Evolutionary conservation across 208 protist genomes (phyloP).

Genomic region (Endotrypanum monterogeii): DNA sequence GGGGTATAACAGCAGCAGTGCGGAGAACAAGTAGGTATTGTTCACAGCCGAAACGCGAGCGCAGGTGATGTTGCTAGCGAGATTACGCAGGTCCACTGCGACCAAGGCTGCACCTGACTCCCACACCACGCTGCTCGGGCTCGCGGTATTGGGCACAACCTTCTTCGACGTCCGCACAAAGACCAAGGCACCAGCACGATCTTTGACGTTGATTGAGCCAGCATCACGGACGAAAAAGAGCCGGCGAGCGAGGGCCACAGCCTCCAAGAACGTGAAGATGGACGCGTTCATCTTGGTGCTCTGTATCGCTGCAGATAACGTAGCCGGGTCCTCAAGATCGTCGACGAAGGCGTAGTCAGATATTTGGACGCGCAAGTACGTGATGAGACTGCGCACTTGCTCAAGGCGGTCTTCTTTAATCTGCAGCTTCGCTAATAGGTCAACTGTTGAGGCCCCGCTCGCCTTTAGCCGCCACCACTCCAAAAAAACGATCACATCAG

Average conservation of each 20-base stretch:
- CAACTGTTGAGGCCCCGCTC: slow-evolving; percentile 39
- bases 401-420: slow-evolving; percentile 62
- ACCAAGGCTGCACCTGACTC: slow-evolving; percentile 60
- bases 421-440: slow-evolving; percentile 45
- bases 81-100: slow-evolving; percentile 64
- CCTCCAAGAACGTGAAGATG: slow-evolving; percentile 70
- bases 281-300: slow-evolving; percentile 60
- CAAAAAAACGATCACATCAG: slow-evolving; percentile 78
- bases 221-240: slow-evolving; percentile 74
- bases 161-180: slow-evolving; percentile 90
- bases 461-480: slow-evolving; percentile 69
- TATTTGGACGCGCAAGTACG: slow-evolving; percentile 72
- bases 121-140: slow-evolving; percentile 62
- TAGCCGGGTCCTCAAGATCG: slow-evolving; percentile 38
- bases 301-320: slow-evolving; percentile 33
- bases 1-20: slow-evolving; percentile 80
- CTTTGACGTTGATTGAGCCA: slow-evolving; percentile 57
- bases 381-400: slow-evolving; percentile 60
- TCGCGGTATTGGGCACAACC: slow-evolving; percentile 42
- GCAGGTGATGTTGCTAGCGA: slow-evolving; percentile 45
- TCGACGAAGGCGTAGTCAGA: slow-evolving; percentile 87
- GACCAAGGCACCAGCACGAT: slow-evolving; percentile 68
- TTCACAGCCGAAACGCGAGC: slow-evolving; percentile 65
- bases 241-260: slow-evolving; percentile 61
- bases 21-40: slow-evolving; percentile 77